Base-by-base conservation (phyloP, 768 basidiomycete species). In the Amanita pseudoporphyria region DNA sequence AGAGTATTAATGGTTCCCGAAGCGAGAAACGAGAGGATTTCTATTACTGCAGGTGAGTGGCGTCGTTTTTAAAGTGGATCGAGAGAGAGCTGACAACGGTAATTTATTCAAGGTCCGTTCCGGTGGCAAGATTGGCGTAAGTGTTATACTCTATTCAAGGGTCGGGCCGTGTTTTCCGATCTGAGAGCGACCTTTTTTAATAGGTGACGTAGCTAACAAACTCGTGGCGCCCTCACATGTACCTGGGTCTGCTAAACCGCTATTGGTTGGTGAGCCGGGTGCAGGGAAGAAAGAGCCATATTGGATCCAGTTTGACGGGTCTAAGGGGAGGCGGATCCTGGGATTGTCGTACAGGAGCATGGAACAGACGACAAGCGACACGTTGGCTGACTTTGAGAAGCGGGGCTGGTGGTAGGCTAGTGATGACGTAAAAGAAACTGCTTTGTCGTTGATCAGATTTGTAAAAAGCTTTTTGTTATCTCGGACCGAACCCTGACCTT, bases 1-100 rank as follows among this genome's bases (percentile, higher is more conserved):
- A n/a, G n/a, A n/a, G n/a, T n/a, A n/a, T n/a, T n/a, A n/a, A n/a
- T n/a, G n/a, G n/a, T n/a, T n/a, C n/a, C n/a, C n/a, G 47, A 48
- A 40, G 47, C 47, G 3, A 74, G 71, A 2, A 77, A 77, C 1
- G 68, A 84, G 49, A 67, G 84, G 30, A 72, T 84, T 57, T 70
- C 85, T 57, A 54, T 77, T 35, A 63, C 62, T n/a, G 58, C 45
- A 14, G 42, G 42, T 44, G 16, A 10, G 42, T 44, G 3, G 51
- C 47, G 14, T 30, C 13, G 12, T 18, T 44, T 28, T 12, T 40
- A 2, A 42, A 37, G 13, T 13, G 16, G 14, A 9, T 28, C 9
- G 14, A 60, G 61, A 62, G 6, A 33, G 58, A 7, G n/a, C n/a
- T n/a, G n/a, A n/a, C n/a, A n/a, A n/a, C n/a, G n/a, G n/a, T n/a